phyloP scores from a whole-genome alignment of 371 early-diverging fungal genomes.

The Mucor piriformis region DNA sequence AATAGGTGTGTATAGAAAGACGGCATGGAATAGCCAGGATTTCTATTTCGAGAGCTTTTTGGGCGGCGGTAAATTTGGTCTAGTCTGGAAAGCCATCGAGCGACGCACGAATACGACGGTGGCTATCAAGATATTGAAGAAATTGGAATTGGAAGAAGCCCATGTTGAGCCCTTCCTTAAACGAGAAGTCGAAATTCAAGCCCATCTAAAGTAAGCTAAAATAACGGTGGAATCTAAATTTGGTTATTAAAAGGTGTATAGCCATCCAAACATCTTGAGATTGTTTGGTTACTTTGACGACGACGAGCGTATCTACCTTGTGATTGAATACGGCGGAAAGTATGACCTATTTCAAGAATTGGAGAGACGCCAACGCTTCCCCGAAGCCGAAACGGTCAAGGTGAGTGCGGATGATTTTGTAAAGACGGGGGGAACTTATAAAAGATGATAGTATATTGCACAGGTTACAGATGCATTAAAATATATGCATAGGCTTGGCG shows the following conservation, averaged over 20 bases:
- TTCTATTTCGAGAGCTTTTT: constrained; percentile 94
- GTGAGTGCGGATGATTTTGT: constrained; percentile 45
- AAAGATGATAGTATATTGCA: constrained; percentile 72
- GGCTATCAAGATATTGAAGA: constrained; percentile 94
- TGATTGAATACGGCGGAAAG: constrained; percentile 95
- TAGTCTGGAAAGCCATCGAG: constrained; percentile 94
- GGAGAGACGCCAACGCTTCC: constrained; percentile 65
- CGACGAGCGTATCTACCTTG: constrained; percentile 86
- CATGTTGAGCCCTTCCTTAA: constrained; percentile 33
- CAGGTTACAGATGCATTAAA: constrained; percentile 87
- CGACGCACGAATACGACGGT: constrained; percentile 83
- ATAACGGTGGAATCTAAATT: neutral
- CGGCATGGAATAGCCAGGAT: constrained; percentile 82
- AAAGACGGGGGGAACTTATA: neutral
- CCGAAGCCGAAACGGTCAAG: constrained; percentile 79
- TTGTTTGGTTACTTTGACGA: constrained; percentile 99
- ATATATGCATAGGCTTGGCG: constrained; percentile 64
- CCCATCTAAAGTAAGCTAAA: constrained; percentile 75
- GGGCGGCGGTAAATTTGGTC: constrained; percentile 98
- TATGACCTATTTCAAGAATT: constrained; percentile 94
- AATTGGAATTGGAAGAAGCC: constrained; percentile 72
- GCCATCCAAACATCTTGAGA: constrained; percentile 93
- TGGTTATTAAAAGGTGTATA: constrained; percentile 18
- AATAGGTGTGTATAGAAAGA: neutral
- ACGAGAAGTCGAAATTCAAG: constrained; percentile 98